Evolutionary conservation across 257 asterid species (phyloP), one percentile per base, ranked within the genome.

Genomic region (Solanum sejunctum): DNA sequence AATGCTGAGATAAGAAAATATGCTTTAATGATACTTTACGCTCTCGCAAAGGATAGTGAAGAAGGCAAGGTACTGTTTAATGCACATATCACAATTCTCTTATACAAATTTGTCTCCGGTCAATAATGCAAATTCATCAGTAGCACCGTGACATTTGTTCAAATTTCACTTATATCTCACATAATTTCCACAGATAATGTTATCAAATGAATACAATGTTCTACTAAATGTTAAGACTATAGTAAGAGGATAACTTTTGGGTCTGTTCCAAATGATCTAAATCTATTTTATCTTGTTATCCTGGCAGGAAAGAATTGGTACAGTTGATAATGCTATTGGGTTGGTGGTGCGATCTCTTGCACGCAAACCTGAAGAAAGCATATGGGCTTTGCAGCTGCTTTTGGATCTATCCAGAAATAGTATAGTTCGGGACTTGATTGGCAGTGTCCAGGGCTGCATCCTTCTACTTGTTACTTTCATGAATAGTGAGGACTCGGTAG

Each of bases 281-380:
- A 51, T 16, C 5, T 49, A 49, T 13, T 51, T 60, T 55, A 81
- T 88, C 82, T 77, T 16, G 69, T 67, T 51, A 41, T 56, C 7
- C 36, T 87, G 63, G 20, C 86, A 90, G 93, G 92, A 89, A 87
- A 84, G 83, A 80, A 89, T 91, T 82, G 92, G 88, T 39, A 72
- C 84, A 56, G 85, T 41, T 39, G 83, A 86, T 11, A 85, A 89
- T 57, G 84, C 88, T 83, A 89, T 91, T 83, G 78, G 66, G 17
- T 85, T 84, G 15, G 86, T 91, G 43, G 93, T 89, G 85, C 89
- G 89, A 57, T 91, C 86, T 3, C 93, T 91, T 86, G 92, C 88
- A 16, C 87, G 93, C 55, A 88, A 87, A 64, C 86, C 86, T 72
- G 93, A 89, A 47, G 93, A 91, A 84, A 89, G 92, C 61, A 85